Percentiles rank a stretch among this genome's conserved stretches.
phyloP scores from a whole-genome alignment of 208 protist species.

The Wallacemonas sp. region DNA sequence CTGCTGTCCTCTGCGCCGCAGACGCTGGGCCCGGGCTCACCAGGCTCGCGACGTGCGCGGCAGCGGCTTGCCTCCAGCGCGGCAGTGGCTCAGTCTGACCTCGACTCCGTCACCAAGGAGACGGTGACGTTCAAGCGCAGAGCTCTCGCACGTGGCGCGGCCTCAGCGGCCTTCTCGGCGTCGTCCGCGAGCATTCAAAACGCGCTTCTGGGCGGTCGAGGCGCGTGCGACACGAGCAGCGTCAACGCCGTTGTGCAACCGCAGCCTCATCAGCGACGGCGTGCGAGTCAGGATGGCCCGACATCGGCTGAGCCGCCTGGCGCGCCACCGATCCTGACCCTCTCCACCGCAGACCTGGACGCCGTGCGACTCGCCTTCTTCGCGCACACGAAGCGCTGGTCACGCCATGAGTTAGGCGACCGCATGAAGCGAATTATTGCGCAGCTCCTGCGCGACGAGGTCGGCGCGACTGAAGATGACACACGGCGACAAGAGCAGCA shows the following conservation, averaged over 20 bases:
- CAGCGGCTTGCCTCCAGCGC: conserved; percentile 1
- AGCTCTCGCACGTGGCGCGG: background rate
- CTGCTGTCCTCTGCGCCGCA: background rate
- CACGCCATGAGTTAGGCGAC: conserved; percentile 35
- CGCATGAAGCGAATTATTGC: conserved; percentile 43
- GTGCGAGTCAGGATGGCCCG: background rate
- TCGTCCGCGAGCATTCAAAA: background rate
- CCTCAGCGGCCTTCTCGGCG: background rate
- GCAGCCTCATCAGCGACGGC: background rate
- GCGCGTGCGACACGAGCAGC: conserved; percentile 5
- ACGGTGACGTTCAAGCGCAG: conserved; percentile 3
- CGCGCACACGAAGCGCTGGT: conserved; percentile 44
- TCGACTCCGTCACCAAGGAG: conserved; percentile 4
- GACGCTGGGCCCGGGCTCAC: background rate
- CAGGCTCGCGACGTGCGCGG: background rate
- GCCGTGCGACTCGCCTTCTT: conserved; percentile 51
- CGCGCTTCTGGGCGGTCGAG: background rate
- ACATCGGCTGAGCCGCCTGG: conserved; percentile 1
- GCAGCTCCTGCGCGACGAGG: conserved; percentile 37
- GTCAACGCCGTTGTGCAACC: background rate
- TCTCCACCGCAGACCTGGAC: conserved; percentile 61
- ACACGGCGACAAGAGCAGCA: background rate
- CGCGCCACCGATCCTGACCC: conserved; percentile 48
- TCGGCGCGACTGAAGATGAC: background rate
- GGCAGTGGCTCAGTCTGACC: background rate